Evolutionary conservation across 257 asterid species (phyloP), one percentile per base, ranked within the genome.

Genomic region (Asclepias syriaca): DNA sequence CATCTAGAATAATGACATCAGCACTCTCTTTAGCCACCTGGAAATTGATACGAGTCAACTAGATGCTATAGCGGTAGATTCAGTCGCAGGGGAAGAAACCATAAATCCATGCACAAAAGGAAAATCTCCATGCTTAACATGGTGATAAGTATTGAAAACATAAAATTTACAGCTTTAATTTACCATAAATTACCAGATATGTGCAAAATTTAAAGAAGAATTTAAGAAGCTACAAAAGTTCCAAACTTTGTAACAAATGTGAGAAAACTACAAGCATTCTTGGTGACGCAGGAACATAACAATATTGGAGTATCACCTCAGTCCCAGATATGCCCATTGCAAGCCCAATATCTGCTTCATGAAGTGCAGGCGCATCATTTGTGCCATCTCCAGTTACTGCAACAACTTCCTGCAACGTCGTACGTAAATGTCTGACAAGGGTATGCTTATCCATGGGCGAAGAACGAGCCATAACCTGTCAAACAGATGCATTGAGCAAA

Each of bases 11-110:
- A 73, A 94, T 89, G 73, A 91, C 96, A 71, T 94, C 98, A 48
- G 98, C 96, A 71, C 97, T 94, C 88, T 94, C 98, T 85, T 94
- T 94, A 55, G 98, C 98, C 79, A 94, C 97, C 98, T 93, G 86
- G 70, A 61, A 75, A 39, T 60, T 24, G 11, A 27, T 15, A 67
- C 16, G 45, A 57, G 51, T n/a, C 63, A 54, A 48, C 16, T 29
- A 65, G 54, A 69, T 27, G 53, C 53, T 40, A 24, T 14, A 16
- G 40, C 27, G 27, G 27, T 43, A 43, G 24, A 27, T 43, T 57
- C 19, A 69, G 29, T 37, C 45, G 4, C 53, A 46, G 14, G 56
- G 10, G 8, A 2, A 2, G 6, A 19, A 39, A 40, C 5, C 54
- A 19, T 43, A 66, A 21, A 66, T 18, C 19, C 54, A 46, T 29